These are phyloP conservation scores for Fusarium fujikuroi DNA, from an alignment of 2,329 filamentous ascomycete genomes.

Conservation along the genomic window DNA sequence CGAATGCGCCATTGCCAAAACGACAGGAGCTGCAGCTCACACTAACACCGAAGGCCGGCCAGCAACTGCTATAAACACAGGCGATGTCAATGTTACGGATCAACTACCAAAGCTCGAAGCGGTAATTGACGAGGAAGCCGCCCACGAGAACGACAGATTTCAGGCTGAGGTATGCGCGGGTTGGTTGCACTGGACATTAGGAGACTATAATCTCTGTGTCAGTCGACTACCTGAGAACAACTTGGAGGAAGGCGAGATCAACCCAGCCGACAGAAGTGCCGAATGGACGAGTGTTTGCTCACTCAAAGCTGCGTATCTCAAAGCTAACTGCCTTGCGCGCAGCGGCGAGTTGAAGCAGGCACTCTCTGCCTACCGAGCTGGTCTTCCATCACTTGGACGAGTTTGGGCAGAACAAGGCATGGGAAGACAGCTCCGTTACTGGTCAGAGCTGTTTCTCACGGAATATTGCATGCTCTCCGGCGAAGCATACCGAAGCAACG, in stretches of 20 bases:
- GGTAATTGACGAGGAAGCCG: constrained; percentile 68
- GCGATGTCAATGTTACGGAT: constrained; percentile 57
- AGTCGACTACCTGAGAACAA: constrained; percentile 71
- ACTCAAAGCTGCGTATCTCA: constrained; percentile 81
- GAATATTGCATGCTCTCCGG: constrained; percentile 78
- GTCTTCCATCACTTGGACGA: constrained; percentile 70
- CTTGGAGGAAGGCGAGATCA: constrained; percentile 62
- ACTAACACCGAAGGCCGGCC: constrained; percentile 48
- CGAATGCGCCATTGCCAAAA: constrained; percentile 72
- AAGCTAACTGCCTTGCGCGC: constrained; percentile 70
- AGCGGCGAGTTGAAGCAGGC: constrained; percentile 66
- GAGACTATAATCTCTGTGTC: constrained; percentile 69
- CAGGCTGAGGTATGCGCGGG: constrained; percentile 86
- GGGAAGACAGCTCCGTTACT: constrained; percentile 75
- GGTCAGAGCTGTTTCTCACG: constrained; percentile 81
- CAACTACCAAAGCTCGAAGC: constrained; percentile 63
- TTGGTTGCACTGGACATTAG: constrained; percentile 84
- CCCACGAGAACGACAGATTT: constrained; percentile 68
- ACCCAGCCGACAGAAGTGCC: constrained; percentile 64
- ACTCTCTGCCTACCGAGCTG: constrained; percentile 72
- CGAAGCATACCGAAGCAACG: constrained; percentile 63
- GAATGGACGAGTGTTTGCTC: constrained; percentile 87
- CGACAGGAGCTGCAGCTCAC: constrained; percentile 50
- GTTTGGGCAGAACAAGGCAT: constrained; percentile 63
- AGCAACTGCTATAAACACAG: constrained; percentile 54